Evolutionary conservation across 2,329 filamentous ascomycete species (phyloP).

Genomic region (Dryadomyces quercivorus): DNA sequence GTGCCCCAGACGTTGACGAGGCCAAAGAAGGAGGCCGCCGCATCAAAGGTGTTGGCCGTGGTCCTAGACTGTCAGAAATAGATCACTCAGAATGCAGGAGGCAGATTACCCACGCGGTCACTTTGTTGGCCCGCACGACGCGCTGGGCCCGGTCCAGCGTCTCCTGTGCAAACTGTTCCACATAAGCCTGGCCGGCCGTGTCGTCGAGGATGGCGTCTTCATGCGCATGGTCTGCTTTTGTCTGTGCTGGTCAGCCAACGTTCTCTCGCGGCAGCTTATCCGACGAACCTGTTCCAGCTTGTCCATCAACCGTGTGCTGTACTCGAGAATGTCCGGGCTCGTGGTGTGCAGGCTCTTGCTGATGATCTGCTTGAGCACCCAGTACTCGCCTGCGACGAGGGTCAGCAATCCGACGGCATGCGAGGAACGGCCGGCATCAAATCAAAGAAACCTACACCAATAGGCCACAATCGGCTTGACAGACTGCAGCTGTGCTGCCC

Average conservation of each 20-base stretch:
- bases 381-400: slow-evolving; percentile 61
- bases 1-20: slow-evolving; percentile 73
- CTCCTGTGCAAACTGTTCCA: slow-evolving; percentile 87
- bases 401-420: not conserved
- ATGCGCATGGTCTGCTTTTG: slow-evolving; percentile 57
- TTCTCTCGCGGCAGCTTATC: no score
- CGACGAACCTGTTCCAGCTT: slow-evolving; percentile 62
- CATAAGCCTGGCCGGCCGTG: slow-evolving; percentile 74
- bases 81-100: not conserved
- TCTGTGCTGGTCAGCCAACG: slow-evolving; percentile 27
- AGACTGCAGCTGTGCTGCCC: slow-evolving; percentile 72
- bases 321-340: slow-evolving; percentile 67
- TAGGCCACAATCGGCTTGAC: slow-evolving; percentile 84
- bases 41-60: slow-evolving; percentile 89
- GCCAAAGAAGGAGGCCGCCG: slow-evolving; percentile 85
- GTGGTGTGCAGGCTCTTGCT: slow-evolving; percentile 63
- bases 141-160: slow-evolving; percentile 77
- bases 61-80: slow-evolving; percentile 40
- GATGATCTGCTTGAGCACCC: slow-evolving; percentile 86
- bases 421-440: no score
- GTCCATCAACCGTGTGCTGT: slow-evolving; percentile 79
- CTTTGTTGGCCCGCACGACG: slow-evolving; percentile 70
- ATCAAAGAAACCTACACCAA: slow-evolving; percentile 59
- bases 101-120: slow-evolving; percentile 49
- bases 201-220: slow-evolving; percentile 84